Evolutionary conservation across 2,329 filamentous ascomycete species (phyloP).

Genomic region (Aureobasidium subglaciale): DNA sequence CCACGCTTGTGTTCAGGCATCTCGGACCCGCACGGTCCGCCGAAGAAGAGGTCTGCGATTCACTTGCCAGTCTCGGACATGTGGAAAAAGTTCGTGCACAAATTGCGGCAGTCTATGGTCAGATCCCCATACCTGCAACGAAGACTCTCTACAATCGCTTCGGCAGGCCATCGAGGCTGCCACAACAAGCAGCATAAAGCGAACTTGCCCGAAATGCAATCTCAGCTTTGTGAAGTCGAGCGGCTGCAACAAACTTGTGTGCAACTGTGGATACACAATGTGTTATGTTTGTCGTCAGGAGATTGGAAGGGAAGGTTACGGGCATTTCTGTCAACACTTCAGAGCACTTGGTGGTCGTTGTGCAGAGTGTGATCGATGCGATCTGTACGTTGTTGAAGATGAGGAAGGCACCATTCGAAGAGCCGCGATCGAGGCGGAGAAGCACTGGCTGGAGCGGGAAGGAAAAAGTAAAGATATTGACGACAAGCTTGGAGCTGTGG

Average conservation of each 20-base stretch:
- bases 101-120: conserved; percentile 75
- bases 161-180: conserved; percentile 87
- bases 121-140: conserved; percentile 85
- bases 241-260: conserved; percentile 95
- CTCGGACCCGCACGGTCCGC: conserved; percentile 61
- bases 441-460: conserved; percentile 39
- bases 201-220: conserved; percentile 85
- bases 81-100: conserved; percentile 67
- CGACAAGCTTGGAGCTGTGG: conserved; percentile 15
- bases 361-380: conserved; percentile 61
- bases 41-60: conserved; percentile 70
- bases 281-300: conserved; percentile 81
- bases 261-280: conserved; percentile 94
- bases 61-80: conserved; percentile 63
- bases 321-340: conserved; percentile 95
- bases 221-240: conserved; percentile 87
- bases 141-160: conserved; percentile 71
- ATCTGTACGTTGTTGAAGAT: conserved; percentile 44
- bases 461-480: conserved; percentile 18
- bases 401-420: conserved; percentile 36
- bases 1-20: conserved; percentile 45
- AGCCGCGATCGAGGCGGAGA: conserved; percentile 38
- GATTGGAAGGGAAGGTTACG: conserved; percentile 66
- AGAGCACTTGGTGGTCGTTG: conserved; percentile 72
- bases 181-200: conserved; percentile 88